Base-by-base conservation (phyloP, 1,284 basidiomycete species). In the Kalmanozyma brasiliensis region DNA sequence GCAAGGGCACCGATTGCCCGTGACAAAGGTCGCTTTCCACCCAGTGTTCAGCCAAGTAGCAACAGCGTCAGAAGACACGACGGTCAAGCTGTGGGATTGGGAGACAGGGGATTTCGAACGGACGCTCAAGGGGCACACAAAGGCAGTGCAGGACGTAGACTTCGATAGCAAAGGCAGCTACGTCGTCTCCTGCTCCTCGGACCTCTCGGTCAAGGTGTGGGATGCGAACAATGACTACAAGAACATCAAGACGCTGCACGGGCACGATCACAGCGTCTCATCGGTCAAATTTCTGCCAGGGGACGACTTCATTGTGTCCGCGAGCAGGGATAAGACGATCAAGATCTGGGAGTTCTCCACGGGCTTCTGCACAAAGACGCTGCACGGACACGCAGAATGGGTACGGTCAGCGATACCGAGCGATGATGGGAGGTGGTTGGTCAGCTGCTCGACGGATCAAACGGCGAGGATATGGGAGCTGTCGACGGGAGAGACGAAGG, bases 61-160 rank as follows among this genome's bases (percentile, higher is more conserved):
- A 10, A 90, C 89, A 26, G 92, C 91, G 6, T 91, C 90, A 73
- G 93, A 94, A 78, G 93, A 95, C 79, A 86, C 90, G 33, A 92
- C 89, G 2, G 87, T 94, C 74, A 94, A 94, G 84, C 88, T 95
- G 47, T 94, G 93, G 92, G 93, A 95, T 80, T 95, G 93, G 92
- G 93, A 95, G 81, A 91, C 91, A 34, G 93, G 93, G 23, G 93
- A 94, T 71, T 91, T 94, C 77, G 93, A 95, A 82, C 84, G 91
- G 59, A 94, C 93, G 8, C 84, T 95, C 59, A 95, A 94, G 83
- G 92, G 93, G 0, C 93, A 95, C 84, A 94, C 93, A 33, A 92
- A 92, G 80, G 87, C 90, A 17, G 90, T 95, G 17, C 88, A 88
- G 80, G 92, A 94, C 82, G 88, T 92, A 45, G 91, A 93, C 78